phyloP scores from a whole-genome alignment of 2,329 filamentous ascomycete genomes.

The Trichoderma brevicompactum region DNA sequence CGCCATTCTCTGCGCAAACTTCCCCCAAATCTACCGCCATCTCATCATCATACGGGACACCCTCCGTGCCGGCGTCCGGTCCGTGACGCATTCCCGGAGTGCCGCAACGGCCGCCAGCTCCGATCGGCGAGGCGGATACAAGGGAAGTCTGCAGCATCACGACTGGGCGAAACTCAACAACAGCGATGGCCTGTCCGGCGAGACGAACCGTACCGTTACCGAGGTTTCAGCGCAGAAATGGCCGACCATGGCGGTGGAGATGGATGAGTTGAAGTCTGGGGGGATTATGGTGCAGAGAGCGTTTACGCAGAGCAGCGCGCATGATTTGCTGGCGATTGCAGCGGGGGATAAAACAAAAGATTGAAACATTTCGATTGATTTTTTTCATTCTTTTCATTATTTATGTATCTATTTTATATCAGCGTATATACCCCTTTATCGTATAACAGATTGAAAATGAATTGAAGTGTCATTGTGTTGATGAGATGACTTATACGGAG shows the following conservation, averaged over 20 bases:
- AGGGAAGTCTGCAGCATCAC: conserved; percentile 16
- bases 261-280: conserved; percentile 10
- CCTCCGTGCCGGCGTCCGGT: neutral
- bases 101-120: conserved; percentile 6
- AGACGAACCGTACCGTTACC: conserved; percentile 7
- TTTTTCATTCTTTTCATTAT: neutral
- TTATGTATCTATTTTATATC: neutral
- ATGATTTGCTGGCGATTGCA: conserved; percentile 3
- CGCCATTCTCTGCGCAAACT: conserved; percentile 30
- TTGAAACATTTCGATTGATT: too few relatives aligned
- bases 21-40: conserved; percentile 26
- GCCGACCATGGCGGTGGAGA: neutral
- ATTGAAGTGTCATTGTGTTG: too few relatives aligned
- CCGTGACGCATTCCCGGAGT: conserved; percentile 6
- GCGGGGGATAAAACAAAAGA: neutral
- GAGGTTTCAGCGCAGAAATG: conserved; percentile 16
- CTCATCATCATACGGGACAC: conserved; percentile 7
- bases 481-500: too few relatives aligned
- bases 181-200: conserved; percentile 1
- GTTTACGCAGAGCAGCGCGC: conserved; percentile 26
- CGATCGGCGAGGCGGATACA: conserved; percentile 10
- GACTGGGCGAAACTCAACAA: conserved; percentile 22
- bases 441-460: neutral
- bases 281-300: conserved; percentile 26
- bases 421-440: neutral